Evolutionary conservation across 1,284 basidiomycete species (phyloP), one percentile per base, ranked within the genome.

Genomic region (Microbotryomycetes sp.): DNA sequence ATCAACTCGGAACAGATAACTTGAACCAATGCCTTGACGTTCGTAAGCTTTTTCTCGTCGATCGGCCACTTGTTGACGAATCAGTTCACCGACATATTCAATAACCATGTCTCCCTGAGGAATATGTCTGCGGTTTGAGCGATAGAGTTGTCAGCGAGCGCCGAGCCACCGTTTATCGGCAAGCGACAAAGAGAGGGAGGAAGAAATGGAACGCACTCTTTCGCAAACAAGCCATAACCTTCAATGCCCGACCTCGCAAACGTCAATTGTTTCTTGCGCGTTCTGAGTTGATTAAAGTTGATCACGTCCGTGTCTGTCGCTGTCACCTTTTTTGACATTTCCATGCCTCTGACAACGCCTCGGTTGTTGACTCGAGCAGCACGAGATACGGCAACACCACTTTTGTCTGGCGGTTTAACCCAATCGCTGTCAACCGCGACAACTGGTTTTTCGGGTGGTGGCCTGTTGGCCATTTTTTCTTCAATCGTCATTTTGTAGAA

Each of bases 281-380:
- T 92, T 75, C 96, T 89, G 45, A 99, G 83, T 79, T 98, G 96
- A 77, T 98, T 98, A 81, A 97, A 97, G 79, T 97, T 94, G 81
- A 97, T 79, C 26, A 82, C 73, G 70, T 83, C 81, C 6, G 79
- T 78, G 50, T 81, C 81, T 29, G 77, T 75, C 14, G 77, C 76
- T 3, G 70, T 59, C 16, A 72, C 71, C 71, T 81, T 82, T 72
- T 93, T 92, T 78, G 94, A 89, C 78, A 94, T 89, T 74, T 97
- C 96, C 74, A 97, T 81, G n/a, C 92, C 93, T 70, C 90, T 86
- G 0, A 88, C 91, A 56, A 92, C 85, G 25, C 92, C 84, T 6
- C 94, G 85, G n/a, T 92, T 92, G 66, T 92, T 92, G 32, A 93
- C 92, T 55, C 94, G 91, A 88, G 16, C 94, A 83, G 2, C 92